phyloP scores from a whole-genome alignment of 2,329 filamentous ascomycete genomes.

The Aspergillus eucalypticola region DNA sequence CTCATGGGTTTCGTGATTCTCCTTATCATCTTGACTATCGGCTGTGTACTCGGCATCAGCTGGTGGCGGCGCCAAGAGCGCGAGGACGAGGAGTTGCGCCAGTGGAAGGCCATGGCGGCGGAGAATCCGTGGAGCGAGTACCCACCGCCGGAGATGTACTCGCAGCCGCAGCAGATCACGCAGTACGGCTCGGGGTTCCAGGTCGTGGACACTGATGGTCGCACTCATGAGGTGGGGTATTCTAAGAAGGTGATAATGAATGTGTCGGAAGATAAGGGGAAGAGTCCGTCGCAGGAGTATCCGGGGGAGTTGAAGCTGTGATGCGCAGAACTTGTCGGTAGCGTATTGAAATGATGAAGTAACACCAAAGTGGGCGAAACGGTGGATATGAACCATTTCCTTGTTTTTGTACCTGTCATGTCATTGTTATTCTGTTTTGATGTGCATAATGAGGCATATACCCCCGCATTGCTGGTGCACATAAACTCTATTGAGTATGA shows the following conservation, averaged over 20 bases:
- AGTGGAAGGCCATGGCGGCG: constrained; percentile 5
- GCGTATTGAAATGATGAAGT: not conserved
- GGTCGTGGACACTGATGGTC: constrained; percentile 34
- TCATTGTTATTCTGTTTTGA: not conserved
- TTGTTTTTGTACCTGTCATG: not conserved
- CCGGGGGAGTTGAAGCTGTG: not conserved
- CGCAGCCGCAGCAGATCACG: constrained; percentile 5
- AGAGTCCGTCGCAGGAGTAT: not conserved
- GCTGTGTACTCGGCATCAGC: constrained; percentile 47
- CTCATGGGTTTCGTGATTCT: constrained; percentile 46
- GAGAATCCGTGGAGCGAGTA: not conserved
- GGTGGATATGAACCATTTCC: not conserved
- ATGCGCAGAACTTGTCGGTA: not conserved
- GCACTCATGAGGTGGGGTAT: constrained; percentile 22
- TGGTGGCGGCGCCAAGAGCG: constrained; percentile 41
- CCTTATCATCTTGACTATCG: constrained; percentile 30
- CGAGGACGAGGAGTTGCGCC: constrained; percentile 30
- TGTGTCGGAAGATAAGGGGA: constrained; percentile 14
- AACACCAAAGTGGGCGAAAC: not conserved
- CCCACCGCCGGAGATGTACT: constrained; percentile 17
- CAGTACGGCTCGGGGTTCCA: constrained; percentile 18
- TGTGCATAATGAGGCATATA: constrained; percentile 2
- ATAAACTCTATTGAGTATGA: not conserved
- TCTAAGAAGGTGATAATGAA: constrained; percentile 9
- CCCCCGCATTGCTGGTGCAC: not conserved